phyloP scores from a whole-genome alignment of 2,329 filamentous ascomycete genomes.

The Aspergillus novofumigatus region DNA sequence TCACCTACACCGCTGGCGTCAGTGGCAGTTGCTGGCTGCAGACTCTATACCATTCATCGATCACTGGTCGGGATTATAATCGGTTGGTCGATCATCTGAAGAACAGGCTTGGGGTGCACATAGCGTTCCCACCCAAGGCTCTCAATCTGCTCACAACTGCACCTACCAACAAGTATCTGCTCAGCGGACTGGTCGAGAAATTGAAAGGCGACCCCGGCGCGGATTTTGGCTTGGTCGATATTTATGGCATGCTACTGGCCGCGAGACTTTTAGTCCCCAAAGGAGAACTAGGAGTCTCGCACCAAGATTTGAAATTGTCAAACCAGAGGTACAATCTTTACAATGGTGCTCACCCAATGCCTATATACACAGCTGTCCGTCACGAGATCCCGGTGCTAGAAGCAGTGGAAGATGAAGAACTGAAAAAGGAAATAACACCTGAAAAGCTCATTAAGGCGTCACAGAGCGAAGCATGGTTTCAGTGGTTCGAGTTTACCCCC shows the following conservation, averaged over 20 bases:
- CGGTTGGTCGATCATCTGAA: conserved; percentile 81
- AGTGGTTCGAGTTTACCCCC: conserved; percentile 95
- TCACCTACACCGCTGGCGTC: conserved; percentile 92
- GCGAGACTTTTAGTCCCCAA: conserved; percentile 81
- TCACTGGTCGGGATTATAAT: conserved; percentile 64
- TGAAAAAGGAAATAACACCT: conserved; percentile 24
- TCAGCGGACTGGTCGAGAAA: conserved; percentile 88
- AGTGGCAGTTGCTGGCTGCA: conserved; percentile 97
- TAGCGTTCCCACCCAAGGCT: conserved; percentile 84
- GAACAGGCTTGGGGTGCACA: conserved; percentile 76
- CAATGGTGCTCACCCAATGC: conserved; percentile 76
- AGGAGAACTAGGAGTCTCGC: conserved; percentile 72
- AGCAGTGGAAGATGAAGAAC: conserved; percentile 25
- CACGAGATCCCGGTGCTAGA: conserved; percentile 80
- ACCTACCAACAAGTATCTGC: conserved; percentile 86
- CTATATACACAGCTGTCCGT: conserved; percentile 91
- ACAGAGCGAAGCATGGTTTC: conserved; percentile 77
- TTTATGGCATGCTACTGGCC: conserved; percentile 83
- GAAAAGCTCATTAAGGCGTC: conserved; percentile 45
- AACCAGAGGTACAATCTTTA: conserved; percentile 75
- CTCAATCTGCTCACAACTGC: conserved; percentile 77
- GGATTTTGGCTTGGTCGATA: conserved; percentile 84
- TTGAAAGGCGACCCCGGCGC: conserved; percentile 75
- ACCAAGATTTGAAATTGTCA: conserved; percentile 82
- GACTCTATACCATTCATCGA: conserved; percentile 76